Conservation (phyloP, 1,284 basidiomycete genomes). For the Malassezia obtusa region DNA sequence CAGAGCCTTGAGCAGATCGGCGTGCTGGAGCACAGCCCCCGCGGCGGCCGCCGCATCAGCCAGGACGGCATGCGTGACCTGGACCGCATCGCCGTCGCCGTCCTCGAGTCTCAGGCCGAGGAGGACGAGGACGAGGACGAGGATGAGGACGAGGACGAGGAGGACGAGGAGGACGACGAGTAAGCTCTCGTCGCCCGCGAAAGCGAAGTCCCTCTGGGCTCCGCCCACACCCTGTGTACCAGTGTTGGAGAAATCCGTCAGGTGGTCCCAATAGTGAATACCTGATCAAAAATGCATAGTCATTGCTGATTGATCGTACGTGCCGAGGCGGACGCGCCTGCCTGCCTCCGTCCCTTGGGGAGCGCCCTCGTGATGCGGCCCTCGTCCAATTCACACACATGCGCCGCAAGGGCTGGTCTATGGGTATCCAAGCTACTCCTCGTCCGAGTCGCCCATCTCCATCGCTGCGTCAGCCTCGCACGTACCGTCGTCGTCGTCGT, state of each 20-base stretch:
- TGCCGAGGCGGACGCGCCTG: too few species aligned
- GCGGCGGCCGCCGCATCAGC: conserved; percentile 89
- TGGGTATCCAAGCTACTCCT: conserved; percentile 3
- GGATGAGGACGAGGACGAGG: conserved; percentile 63
- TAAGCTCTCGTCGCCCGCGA: conserved; percentile 16
- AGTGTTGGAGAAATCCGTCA: conserved; percentile 6
- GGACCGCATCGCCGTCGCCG: conserved; percentile 95
- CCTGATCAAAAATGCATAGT: conserved; percentile 19
- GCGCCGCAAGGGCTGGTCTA: not conserved
- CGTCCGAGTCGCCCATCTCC: conserved; percentile 62
- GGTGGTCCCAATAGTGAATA: conserved; percentile 11
- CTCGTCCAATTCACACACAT: too few species aligned
- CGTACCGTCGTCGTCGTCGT: conserved; percentile 14
- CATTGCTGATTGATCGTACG: not conserved
- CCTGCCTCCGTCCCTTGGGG: too few species aligned
- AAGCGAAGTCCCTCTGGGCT: not conserved
- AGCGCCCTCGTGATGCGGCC: too few species aligned
- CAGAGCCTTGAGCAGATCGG: conserved; percentile 98
- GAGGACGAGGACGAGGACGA: conserved; percentile 79
- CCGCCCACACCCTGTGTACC: conserved; percentile 4
- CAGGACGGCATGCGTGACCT: conserved; percentile 95
- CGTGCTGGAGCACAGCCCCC: conserved; percentile 80
- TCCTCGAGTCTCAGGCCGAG: conserved; percentile 76
- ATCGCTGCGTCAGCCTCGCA: conserved; percentile 53
- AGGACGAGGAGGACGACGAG: conserved; percentile 33